A percentile compares a stretch with the other conserved stretches of the same genome.
phyloP scores from a whole-genome alignment of 306 rosid genomes.

The Dicorynia guianensis region DNA sequence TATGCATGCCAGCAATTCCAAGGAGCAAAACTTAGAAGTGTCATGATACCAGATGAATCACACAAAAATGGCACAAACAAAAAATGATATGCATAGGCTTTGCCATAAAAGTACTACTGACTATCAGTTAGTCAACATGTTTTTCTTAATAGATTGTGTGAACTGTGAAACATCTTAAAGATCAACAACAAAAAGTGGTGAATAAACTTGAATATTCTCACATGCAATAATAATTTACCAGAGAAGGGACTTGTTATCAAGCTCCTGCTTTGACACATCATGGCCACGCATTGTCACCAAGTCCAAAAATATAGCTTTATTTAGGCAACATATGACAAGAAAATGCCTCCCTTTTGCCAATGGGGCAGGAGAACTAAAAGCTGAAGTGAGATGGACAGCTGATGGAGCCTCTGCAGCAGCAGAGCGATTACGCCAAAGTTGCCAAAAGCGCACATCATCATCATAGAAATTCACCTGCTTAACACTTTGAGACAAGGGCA shows the following conservation, averaged over 20 bases:
- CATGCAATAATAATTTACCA: conserved; percentile 64
- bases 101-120: conserved; percentile 15
- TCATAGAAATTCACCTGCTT: conserved; percentile 95
- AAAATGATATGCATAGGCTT: conserved; percentile 2
- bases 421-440: conserved; percentile 87
- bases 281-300: conserved; percentile 98
- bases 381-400: conserved; percentile 72
- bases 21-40: background rate
- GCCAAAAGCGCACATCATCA: conserved; percentile 97
- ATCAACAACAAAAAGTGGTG: conserved; percentile 16
- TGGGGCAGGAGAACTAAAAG: conserved; percentile 85
- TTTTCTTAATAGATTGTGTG: conserved; percentile 14
- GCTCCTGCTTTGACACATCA: conserved; percentile 96
- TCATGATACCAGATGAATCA: conserved; percentile 2
- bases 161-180: background rate
- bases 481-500: conserved; percentile 64
- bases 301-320: conserved; percentile 97
- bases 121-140: conserved; percentile 29
- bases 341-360: conserved; percentile 97
- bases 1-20: too few relatives aligned
- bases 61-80: conserved; percentile 15
- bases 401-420: conserved; percentile 98
- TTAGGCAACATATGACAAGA: conserved; percentile 95
- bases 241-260: conserved; percentile 91
- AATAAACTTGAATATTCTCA: conserved; percentile 1